Evolutionary conservation across 345 rosid genomes (phyloP), one percentile per base, ranked within the genome.

Genomic region (Cardamine occulta): DNA sequence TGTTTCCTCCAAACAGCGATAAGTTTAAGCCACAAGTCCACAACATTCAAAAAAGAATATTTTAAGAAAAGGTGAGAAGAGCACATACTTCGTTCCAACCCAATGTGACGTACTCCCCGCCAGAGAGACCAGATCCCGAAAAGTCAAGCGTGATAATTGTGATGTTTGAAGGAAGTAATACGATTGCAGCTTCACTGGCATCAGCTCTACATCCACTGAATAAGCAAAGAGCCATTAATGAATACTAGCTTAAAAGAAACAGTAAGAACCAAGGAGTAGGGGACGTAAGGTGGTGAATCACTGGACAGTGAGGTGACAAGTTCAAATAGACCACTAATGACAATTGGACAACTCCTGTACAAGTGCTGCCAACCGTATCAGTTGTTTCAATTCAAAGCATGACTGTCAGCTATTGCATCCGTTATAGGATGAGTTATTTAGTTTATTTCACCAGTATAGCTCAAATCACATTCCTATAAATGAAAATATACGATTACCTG

Each of bases 121-220:
- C 92, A 59, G 96, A 91, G 74, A 88, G 76, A 73, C 97, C 96
- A 72, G 98, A 90, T 68, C 98, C 97, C 26, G 97, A 87, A 75
- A 94, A 94, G 83, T 91, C 98, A 73, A 94, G 93, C 24, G 97
- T 80, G 76, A 94, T 88, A 83, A 94, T 88, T 31, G 97, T 88
- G 59, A 91, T 91, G 78, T 88, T 91, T 70, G 96, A 94, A 77
- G 96, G 91, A 70, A 94, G 85, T 83, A 94, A 79, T 68, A 91
- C 88, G 52, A 91, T 87, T 15, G 97, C 96, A 72, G 92, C 98
- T 78, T 78, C 81, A 72, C 81, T 72, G 9, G 77, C 77, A 72
- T 78, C 81, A 72, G 77, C 73, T 72, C 81, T 66, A 59, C 77
- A 72, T 59, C 81, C 81, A 78, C 81, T 78, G 69, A 37, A 66